These are phyloP conservation scores for Rubus idaeus DNA, from an alignment of 306 rosid species.

Conservation along the genomic window DNA sequence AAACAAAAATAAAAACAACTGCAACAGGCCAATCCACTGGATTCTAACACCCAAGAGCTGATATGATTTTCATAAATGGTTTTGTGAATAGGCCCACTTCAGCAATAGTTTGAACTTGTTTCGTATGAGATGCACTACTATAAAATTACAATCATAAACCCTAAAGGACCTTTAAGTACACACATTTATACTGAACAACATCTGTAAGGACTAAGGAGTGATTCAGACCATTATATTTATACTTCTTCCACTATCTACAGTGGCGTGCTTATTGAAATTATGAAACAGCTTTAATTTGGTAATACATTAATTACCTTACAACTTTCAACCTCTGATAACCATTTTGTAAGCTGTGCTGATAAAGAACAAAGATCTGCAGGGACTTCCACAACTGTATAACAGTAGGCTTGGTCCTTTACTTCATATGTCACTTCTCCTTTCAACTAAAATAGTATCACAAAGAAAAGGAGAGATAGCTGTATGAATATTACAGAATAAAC, in stretches of 20 bases:
- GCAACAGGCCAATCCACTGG: slow-evolving; percentile 9
- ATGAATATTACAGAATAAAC: slow-evolving; percentile 12
- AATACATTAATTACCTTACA: slow-evolving; percentile 55
- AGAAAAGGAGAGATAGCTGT: slow-evolving; percentile 14
- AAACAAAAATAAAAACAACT: neutral
- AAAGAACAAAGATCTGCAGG: slow-evolving; percentile 70
- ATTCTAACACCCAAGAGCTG: neutral
- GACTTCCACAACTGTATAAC: slow-evolving; percentile 57
- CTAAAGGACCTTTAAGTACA: neutral
- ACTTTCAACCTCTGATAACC: slow-evolving; percentile 83
- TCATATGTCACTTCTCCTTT: slow-evolving; percentile 88
- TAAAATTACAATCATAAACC: neutral
- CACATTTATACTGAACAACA: neutral
- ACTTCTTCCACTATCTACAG: neutral
- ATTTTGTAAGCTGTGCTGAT: slow-evolving; percentile 67
- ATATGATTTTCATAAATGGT: neutral
- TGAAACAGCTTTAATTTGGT: slow-evolving; percentile 3
- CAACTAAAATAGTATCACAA: slow-evolving; percentile 43
- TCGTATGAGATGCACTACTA: slow-evolving; percentile 2
- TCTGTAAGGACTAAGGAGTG: neutral
- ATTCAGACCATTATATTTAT: neutral
- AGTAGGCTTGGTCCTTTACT: slow-evolving; percentile 79
- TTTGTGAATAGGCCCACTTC: neutral
- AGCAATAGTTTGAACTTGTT: neutral
- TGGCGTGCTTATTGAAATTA: neutral